Evolutionary conservation across 352 stramenopile genomes (phyloP).

Genomic region (Globisporangium echinulatum): DNA sequence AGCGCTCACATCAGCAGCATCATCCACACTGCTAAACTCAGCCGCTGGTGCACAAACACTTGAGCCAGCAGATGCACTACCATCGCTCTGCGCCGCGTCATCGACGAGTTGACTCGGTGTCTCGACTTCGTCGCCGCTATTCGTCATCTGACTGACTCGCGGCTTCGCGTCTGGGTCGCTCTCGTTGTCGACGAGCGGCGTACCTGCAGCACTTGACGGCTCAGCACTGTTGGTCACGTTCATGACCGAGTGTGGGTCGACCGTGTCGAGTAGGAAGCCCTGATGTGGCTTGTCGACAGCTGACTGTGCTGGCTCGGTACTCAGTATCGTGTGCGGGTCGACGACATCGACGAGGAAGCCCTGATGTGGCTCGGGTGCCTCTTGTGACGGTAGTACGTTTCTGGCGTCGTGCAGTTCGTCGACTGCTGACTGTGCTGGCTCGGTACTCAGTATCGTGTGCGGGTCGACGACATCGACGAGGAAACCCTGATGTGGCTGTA

Average conservation of each 20-base stretch:
- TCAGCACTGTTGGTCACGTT: no score
- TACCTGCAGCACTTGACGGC: no score
- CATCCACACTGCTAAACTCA: no score
- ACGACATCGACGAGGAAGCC: slow-evolving; percentile 1
- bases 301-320: not conserved
- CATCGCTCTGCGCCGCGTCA: no score
- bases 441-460: not conserved
- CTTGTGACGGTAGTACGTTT: not conserved
- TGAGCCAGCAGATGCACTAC: no score
- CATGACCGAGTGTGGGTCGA: not conserved
- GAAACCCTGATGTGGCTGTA: not conserved
- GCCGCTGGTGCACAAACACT: no score
- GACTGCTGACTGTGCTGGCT: not conserved
- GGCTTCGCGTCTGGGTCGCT: not conserved
- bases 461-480: not conserved
- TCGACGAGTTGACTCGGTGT: no score
- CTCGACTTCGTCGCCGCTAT: no score
- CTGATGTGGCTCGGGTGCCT: not conserved
- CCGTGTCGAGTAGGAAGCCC: not conserved
- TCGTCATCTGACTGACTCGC: no score
- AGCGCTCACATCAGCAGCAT: no score
- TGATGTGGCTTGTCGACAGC: no score
- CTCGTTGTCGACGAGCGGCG: not conserved
- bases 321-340: not conserved
- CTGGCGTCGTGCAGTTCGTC: no score